phyloP scores from a whole-genome alignment of 2,329 filamentous ascomycete species.

The Diaporthe destruens region DNA sequence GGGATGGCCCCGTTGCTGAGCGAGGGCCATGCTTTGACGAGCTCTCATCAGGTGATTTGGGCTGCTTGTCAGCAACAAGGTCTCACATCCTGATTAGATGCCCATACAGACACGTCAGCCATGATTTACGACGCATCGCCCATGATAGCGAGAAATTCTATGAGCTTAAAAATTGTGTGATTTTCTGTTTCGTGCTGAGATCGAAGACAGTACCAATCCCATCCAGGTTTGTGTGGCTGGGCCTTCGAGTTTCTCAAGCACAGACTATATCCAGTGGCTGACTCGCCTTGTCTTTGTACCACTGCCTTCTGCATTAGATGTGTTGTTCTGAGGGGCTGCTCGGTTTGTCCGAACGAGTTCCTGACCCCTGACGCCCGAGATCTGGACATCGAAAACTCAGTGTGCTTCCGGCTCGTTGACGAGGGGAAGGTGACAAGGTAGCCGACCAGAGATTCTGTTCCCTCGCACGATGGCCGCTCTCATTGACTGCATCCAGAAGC shows the following conservation, averaged over 20 bases:
- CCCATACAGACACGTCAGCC: conserved; percentile 1
- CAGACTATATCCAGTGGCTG: neutral
- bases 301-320: neutral
- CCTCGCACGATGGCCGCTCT: neutral
- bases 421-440: neutral
- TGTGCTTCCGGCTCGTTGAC: neutral
- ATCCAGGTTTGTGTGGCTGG: neutral
- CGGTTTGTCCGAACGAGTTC: neutral
- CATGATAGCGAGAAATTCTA: neutral
- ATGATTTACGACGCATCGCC: neutral
- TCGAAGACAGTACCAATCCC: neutral
- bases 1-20: conserved; percentile 9
- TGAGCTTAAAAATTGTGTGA: neutral
- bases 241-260: neutral
- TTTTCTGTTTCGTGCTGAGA: neutral
- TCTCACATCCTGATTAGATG: conserved; percentile 15
- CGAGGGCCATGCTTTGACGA: conserved; percentile 22
- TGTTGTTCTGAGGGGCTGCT: neutral
- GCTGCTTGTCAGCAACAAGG: conserved; percentile 9
- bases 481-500: neutral
- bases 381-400: neutral
- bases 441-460: neutral
- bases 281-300: neutral
- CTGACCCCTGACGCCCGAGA: neutral
- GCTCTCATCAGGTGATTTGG: neutral